phyloP scores from a whole-genome alignment of 805 yeast genomes.

The Debaryomyces maramus region DNA sequence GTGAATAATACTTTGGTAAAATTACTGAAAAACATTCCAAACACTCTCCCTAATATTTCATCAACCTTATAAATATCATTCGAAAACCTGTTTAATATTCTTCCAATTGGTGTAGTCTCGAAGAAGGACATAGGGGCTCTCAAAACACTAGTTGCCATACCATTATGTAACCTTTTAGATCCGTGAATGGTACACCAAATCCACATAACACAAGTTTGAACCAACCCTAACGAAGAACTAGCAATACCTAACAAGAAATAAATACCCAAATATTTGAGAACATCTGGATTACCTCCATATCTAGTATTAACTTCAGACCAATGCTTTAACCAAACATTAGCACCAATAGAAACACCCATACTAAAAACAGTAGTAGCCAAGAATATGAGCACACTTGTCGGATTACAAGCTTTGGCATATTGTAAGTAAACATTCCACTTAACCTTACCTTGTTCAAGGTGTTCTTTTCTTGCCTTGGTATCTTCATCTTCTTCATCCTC shows the following conservation, averaged over 20 bases:
- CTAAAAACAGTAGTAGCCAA: slow-evolving; percentile 55
- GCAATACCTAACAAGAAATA: slow-evolving; percentile 75
- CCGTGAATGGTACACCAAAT: slow-evolving; percentile 81
- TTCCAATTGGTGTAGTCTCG: slow-evolving; percentile 94
- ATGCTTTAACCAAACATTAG: slow-evolving; percentile 91
- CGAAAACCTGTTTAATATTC: slow-evolving; percentile 87
- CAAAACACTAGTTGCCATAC: slow-evolving; percentile 69
- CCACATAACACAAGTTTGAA: slow-evolving; percentile 73
- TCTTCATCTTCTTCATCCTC: slow-evolving; percentile 38
- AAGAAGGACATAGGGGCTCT: slow-evolving; percentile 95
- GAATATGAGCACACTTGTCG: slow-evolving; percentile 59
- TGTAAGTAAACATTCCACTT: slow-evolving; percentile 80
- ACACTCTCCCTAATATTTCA: slow-evolving; percentile 70
- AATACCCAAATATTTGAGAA: slow-evolving; percentile 68
- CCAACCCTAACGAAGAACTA: slow-evolving; percentile 43
- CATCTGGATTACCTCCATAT: slow-evolving; percentile 68
- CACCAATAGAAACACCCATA: slow-evolving; percentile 60
- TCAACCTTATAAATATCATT: slow-evolving; percentile 89
- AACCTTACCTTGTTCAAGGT: slow-evolving; percentile 90
- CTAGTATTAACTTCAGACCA: slow-evolving; percentile 91
- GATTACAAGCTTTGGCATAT: slow-evolving; percentile 87
- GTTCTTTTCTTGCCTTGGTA: slow-evolving; percentile 60
- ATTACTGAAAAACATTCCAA: slow-evolving; percentile 66
- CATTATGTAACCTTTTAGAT: slow-evolving; percentile 70
- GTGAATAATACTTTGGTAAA: slow-evolving; percentile 69